These are phyloP conservation scores for Pythium scleroteichum DNA, from an alignment of 352 stramenopile species.

Conservation along the genomic window DNA sequence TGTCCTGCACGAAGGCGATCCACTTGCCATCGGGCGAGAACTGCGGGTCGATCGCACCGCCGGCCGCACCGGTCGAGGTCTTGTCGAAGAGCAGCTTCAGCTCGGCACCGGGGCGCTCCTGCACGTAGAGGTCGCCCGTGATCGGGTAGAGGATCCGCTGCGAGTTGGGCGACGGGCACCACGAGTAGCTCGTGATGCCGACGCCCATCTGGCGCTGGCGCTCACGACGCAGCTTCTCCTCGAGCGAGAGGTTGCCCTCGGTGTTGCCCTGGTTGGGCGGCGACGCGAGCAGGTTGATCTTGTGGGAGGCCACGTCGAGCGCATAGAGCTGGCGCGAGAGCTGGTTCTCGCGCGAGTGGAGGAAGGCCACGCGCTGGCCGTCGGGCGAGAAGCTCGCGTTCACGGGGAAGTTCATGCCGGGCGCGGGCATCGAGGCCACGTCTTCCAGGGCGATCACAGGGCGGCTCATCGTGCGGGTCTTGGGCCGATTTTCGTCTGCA, in stretches of 20 bases:
- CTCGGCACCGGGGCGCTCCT: slow-evolving; percentile 79
- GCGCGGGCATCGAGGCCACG: slow-evolving; percentile 85
- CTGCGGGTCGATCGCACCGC: slow-evolving; percentile 93
- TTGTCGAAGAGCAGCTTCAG: slow-evolving; percentile 90
- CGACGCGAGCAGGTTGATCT: slow-evolving; percentile 62
- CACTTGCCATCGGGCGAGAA: slow-evolving; percentile 90
- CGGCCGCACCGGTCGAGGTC: slow-evolving; percentile 56
- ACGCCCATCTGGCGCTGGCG: slow-evolving; percentile 89
- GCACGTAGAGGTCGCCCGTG: slow-evolving; percentile 93
- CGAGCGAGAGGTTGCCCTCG: slow-evolving; percentile 83
- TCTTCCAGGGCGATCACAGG: slow-evolving; percentile 81
- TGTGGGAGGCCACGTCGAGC: slow-evolving; percentile 60
- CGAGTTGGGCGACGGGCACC: slow-evolving; percentile 54
- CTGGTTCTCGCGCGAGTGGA: slow-evolving; percentile 79
- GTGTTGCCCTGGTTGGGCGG: slow-evolving; percentile 80
- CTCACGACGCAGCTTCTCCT: slow-evolving; percentile 91
- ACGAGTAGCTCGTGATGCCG: slow-evolving; percentile 93
- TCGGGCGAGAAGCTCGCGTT: slow-evolving; percentile 88
- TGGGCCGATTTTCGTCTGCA: slow-evolving; percentile 13
- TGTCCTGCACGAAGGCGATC: slow-evolving; percentile 94
- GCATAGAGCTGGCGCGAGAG: slow-evolving; percentile 87
- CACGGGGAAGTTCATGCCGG: slow-evolving; percentile 74
- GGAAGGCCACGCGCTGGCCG: slow-evolving; percentile 79
- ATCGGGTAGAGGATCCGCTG: slow-evolving; percentile 90
- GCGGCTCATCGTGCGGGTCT: slow-evolving; percentile 20